Evolutionary conservation across 345 rosid species (phyloP).

Genomic region (Turritis glabra): DNA sequence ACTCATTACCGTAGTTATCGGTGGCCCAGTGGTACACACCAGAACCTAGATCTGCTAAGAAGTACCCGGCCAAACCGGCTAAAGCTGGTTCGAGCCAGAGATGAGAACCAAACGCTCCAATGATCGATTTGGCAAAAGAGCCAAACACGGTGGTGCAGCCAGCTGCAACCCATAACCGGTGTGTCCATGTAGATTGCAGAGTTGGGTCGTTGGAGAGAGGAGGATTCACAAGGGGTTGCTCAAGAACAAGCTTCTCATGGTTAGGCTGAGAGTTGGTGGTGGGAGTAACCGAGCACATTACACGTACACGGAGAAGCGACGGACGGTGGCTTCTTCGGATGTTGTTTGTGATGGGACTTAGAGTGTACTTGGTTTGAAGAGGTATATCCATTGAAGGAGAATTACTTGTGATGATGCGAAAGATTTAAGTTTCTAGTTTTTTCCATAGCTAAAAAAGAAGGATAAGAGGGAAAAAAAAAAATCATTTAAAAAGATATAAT

Average conservation of each 20-base stretch:
- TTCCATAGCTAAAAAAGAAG: background rate
- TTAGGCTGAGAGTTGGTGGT: slow-evolving; percentile 38
- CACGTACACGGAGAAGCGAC: background rate
- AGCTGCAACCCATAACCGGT: slow-evolving; percentile 66
- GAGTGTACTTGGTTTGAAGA: slow-evolving; percentile 47
- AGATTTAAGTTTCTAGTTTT: background rate
- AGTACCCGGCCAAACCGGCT: slow-evolving; percentile 66
- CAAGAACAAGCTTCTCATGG: slow-evolving; percentile 22
- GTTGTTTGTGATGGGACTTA: slow-evolving; percentile 25
- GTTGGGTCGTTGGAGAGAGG: slow-evolving; percentile 48
- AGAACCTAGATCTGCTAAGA: slow-evolving; percentile 80
- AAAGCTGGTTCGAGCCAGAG: slow-evolving; percentile 57
- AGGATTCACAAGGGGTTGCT: slow-evolving; percentile 21
- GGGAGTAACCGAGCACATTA: slow-evolving; percentile 46
- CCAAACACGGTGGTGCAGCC: slow-evolving; percentile 64
- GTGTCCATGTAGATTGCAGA: slow-evolving; percentile 70
- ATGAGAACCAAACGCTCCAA: slow-evolving; percentile 48
- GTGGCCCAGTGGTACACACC: slow-evolving; percentile 94
- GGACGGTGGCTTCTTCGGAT: slow-evolving; percentile 23
- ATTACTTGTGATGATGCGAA: background rate
- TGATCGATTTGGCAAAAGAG: slow-evolving; percentile 57
- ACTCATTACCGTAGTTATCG: slow-evolving; percentile 75
- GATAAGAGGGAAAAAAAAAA: background rate
- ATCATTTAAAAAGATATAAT: background rate
- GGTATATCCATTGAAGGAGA: slow-evolving; percentile 54